Evolutionary conservation across 2,329 filamentous ascomycete species (phyloP).

Genomic region (Alternaria metachromatica): DNA sequence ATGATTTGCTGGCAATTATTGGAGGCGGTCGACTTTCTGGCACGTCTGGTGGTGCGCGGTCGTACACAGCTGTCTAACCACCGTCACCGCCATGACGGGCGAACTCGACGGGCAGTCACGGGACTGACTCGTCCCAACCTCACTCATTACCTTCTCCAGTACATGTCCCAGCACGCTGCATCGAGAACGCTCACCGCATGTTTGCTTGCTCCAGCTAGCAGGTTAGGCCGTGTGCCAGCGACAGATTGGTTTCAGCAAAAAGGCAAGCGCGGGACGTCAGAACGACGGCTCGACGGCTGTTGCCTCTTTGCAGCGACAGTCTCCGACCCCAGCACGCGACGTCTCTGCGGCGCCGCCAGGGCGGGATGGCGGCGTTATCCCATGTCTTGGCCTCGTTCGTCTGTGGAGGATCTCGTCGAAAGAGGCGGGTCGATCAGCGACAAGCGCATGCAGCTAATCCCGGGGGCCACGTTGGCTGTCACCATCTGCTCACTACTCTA

Average conservation of each 20-base stretch:
- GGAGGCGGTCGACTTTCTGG: conserved; percentile 17
- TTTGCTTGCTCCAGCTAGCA: conserved; percentile 26
- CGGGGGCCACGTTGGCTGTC: conserved; percentile 48
- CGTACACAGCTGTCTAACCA: conserved; percentile 2
- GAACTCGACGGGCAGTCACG: conserved; percentile 5
- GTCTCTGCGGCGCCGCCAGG: conserved; percentile 38
- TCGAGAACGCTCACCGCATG: conserved; percentile 29
- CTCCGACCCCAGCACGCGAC: conserved; percentile 40
- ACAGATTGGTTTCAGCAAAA: conserved; percentile 40
- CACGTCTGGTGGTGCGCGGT: conserved; percentile 7
- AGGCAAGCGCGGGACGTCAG: conserved; percentile 44
- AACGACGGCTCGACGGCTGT: conserved; percentile 35
- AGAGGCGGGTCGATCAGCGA: conserved; percentile 50
- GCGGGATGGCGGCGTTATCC: conserved; percentile 44
- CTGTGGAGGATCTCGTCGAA: conserved; percentile 46
- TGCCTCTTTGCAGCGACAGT: conserved; percentile 38
- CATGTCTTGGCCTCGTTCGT: conserved; percentile 44
- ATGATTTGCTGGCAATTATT: conserved; percentile 26
- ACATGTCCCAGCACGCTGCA: conserved; percentile 1
- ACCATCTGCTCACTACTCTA: conserved; percentile 26
- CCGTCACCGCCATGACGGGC: not conserved
- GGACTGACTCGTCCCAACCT: conserved; percentile 22
- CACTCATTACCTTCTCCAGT: conserved; percentile 1
- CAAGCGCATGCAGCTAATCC: conserved; percentile 50
- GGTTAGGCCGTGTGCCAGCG: conserved; percentile 27